Conservation (phyloP, 2,329 filamentous ascomycete genomes). For the Colletotrichum horii region DNA sequence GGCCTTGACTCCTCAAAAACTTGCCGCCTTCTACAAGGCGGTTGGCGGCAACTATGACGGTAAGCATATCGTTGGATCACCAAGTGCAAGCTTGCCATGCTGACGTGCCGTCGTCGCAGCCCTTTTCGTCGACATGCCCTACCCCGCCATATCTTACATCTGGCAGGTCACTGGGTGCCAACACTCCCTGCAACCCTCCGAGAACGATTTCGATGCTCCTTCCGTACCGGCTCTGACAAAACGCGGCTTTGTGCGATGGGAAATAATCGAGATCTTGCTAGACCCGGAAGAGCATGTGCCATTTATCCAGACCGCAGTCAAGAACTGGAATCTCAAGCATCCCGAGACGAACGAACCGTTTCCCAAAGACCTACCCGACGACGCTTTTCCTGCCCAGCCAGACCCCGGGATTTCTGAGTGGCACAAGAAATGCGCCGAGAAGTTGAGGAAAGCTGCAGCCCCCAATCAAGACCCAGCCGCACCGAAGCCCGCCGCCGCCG, state of each 20-base stretch:
- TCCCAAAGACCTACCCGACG: constrained; percentile 59
- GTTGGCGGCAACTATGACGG: constrained; percentile 79
- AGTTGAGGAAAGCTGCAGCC: constrained; percentile 67
- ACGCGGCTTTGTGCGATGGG: constrained; percentile 90
- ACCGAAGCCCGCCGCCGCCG: constrained; percentile 30
- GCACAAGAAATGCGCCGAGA: constrained; percentile 80
- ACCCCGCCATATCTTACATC: constrained; percentile 83
- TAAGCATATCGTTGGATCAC: constrained; percentile 32
- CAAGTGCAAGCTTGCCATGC: not conserved
- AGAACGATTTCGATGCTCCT: constrained; percentile 75
- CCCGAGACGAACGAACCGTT: constrained; percentile 76
- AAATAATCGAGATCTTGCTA: constrained; percentile 87
- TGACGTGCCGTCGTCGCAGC: constrained; percentile 41
- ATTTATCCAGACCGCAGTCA: constrained; percentile 81
- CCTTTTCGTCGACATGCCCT: constrained; percentile 79
- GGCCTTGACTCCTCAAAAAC: constrained; percentile 68
- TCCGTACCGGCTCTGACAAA: constrained; percentile 82
- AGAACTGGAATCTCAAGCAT: constrained; percentile 76
- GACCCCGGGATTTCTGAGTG: constrained; percentile 85
- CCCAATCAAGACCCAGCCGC: constrained; percentile 36
- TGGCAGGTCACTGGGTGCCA: constrained; percentile 92
- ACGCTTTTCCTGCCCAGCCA: constrained; percentile 73
- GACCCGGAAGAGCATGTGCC: constrained; percentile 87
- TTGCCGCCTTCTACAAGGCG: constrained; percentile 77
- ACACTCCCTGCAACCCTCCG: constrained; percentile 77